phyloP scores from a whole-genome alignment of 1,139 yeast genomes.

The Geotrichum aggregatum region DNA sequence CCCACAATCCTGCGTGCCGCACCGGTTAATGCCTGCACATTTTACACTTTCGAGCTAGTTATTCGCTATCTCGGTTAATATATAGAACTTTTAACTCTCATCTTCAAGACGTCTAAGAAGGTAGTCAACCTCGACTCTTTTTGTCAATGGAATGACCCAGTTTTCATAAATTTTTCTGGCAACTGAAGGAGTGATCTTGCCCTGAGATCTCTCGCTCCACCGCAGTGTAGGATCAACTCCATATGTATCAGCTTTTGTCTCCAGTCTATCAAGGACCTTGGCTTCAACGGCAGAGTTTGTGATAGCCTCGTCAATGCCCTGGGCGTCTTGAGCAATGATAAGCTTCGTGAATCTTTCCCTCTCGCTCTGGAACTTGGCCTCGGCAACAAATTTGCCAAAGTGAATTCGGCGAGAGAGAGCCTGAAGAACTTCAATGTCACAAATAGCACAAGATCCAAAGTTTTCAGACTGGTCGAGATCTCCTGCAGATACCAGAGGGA shows the following conservation, averaged over 20 bases:
- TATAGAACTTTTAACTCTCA: conserved; percentile 24
- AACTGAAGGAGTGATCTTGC: conserved; percentile 74
- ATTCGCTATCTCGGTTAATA: conserved; percentile 41
- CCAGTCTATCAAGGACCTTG: conserved; percentile 71
- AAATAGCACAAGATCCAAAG: conserved; percentile 76
- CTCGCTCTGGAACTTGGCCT: conserved; percentile 76
- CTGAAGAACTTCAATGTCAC: conserved; percentile 84
- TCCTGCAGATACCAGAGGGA: conserved; percentile 66
- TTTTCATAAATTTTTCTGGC: conserved; percentile 81
- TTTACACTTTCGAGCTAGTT: conserved; percentile 83
- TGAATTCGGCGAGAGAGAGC: conserved; percentile 91
- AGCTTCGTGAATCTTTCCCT: conserved; percentile 58
- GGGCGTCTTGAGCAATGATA: conserved; percentile 60
- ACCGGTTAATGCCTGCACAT: conserved; percentile 95
- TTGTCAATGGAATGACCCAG: conserved; percentile 87
- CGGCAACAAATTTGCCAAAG: conserved; percentile 96
- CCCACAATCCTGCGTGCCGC: conserved; percentile 94
- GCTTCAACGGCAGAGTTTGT: conserved; percentile 85
- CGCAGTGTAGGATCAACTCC: conserved; percentile 82
- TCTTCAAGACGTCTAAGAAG: conserved; percentile 74
- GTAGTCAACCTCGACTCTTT: conserved; percentile 90
- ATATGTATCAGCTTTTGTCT: conserved; percentile 75
- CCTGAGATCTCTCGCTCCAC: conserved; percentile 63
- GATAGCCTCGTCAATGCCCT: conserved; percentile 73
- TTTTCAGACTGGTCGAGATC: conserved; percentile 78